Percentiles rank a stretch among this genome's conserved stretches.
Evolutionary conservation across 805 yeast species (phyloP).

Genomic region (Kluyveromyces nonfermentans): DNA sequence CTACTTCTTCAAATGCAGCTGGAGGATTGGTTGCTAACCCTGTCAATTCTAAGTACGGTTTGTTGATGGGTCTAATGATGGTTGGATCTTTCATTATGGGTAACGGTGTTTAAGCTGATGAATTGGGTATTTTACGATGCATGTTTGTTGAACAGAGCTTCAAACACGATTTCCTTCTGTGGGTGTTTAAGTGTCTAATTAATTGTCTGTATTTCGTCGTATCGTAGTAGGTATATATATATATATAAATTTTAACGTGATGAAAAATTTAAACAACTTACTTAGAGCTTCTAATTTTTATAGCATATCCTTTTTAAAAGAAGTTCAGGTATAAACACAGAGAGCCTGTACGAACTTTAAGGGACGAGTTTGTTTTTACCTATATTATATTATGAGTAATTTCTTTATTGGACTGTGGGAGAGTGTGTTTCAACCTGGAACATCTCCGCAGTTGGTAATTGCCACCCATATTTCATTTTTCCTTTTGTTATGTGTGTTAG

Average conservation of each 20-base stretch:
- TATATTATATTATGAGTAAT: conserved; percentile 10
- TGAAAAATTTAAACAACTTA: background rate
- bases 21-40: conserved; percentile 30
- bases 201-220: background rate
- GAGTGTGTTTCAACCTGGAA: conserved; percentile 86
- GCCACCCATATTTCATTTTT: conserved; percentile 87
- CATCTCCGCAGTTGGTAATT: conserved; percentile 76
- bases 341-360: too few relatives aligned
- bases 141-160: background rate
- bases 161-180: too few relatives aligned
- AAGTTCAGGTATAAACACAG: too few relatives aligned
- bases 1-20: conserved; percentile 23
- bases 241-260: background rate
- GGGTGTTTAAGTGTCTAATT: background rate
- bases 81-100: conserved; percentile 32
- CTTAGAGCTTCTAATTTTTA: too few relatives aligned
- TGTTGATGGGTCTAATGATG: conserved; percentile 31
- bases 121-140: background rate
- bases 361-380: too few relatives aligned
- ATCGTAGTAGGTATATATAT: too few relatives aligned
- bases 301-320: too few relatives aligned
- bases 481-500: conserved; percentile 44
- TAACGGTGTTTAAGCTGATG: conserved; percentile 19
- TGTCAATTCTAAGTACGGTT: conserved; percentile 34
- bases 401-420: conserved; percentile 63